These are phyloP conservation scores for Cinchona pubescens DNA, from an alignment of 257 asterid genomes.

Conservation along the genomic window DNA sequence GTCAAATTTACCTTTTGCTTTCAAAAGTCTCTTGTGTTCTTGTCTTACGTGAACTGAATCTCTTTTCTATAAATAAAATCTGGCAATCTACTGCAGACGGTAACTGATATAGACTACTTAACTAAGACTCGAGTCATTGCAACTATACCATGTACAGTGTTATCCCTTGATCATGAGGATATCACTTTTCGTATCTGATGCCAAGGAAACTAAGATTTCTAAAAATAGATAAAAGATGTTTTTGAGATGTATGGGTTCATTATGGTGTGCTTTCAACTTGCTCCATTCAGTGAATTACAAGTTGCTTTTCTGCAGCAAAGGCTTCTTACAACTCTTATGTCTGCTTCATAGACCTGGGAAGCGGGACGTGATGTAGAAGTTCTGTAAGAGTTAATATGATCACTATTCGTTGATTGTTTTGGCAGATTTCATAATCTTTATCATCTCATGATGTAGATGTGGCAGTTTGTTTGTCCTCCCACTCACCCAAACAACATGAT, in stretches of 20 bases:
- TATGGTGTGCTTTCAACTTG: neutral
- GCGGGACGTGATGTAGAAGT: neutral
- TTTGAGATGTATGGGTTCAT: neutral
- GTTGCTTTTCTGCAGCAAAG: neutral
- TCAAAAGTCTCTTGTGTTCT: neutral
- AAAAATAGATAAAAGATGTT: neutral
- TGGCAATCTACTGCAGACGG: neutral
- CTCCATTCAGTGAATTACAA: neutral
- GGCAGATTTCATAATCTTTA: neutral
- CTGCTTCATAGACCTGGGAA: constrained; percentile 4
- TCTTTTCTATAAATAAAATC: neutral
- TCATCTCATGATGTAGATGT: neutral
- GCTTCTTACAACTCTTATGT: neutral
- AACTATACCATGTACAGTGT: neutral
- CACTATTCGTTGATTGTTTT: neutral
- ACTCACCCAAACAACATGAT: neutral
- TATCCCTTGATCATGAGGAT: neutral
- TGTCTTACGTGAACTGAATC: neutral
- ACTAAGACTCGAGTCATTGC: neutral
- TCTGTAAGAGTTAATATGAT: neutral
- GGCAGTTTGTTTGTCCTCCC: neutral
- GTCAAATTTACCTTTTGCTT: neutral
- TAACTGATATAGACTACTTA: neutral
- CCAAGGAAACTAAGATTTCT: constrained; percentile 1
- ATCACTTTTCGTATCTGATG: neutral